Evolutionary conservation across 1,284 basidiomycete species (phyloP), one percentile per base, ranked within the genome.

Genomic region (Ustilago hordei): DNA sequence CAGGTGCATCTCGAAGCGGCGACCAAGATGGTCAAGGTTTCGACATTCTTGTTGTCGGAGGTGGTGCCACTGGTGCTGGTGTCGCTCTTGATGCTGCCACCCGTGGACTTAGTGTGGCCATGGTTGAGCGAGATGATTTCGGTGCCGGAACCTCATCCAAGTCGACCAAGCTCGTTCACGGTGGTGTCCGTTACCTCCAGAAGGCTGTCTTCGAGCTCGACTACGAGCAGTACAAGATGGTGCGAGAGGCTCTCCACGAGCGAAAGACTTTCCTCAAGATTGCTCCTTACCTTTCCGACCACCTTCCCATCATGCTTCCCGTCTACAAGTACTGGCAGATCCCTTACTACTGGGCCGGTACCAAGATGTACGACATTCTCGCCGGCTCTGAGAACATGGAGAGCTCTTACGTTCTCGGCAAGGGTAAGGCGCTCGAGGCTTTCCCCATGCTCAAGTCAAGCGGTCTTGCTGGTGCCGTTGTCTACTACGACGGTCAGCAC

Each of bases 321-420:
- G 90, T 95, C 58, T 95, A 95, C 89, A 70, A 70, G 60, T 96
- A 94, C 87, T 98, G 95, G 95, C 95, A 98, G 84, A 90, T 98
- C 5, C 96, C 96, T 0, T 98, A 98, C 87, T 98, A 95, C 87
- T 96, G 91, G 89, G 92, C 91, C 2, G 96, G 96, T 17, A 96
- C 94, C 88, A 98, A 98, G 89, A 89, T 97, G 89, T 99, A 99
- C 88, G 96, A 99, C 86, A 54, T 98, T 34, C 89, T 99, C 36
- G 96, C 96, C 15, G 96, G 96, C 0, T 93, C 93, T 84, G 93
- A 98, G 87, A 98, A 98, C 87, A 98, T 98, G 94, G 94, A 96
- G 86, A 90, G 90, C 4, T 94, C 93, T 11, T 99, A 99, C 87
- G 89, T 98, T 78, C 95, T 99, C 92, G 93, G 92, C 65, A 76